Evolutionary conservation across 2,329 filamentous ascomycete species (phyloP), one percentile per base, ranked within the genome.

Genomic region (Diaporthe humulicola): DNA sequence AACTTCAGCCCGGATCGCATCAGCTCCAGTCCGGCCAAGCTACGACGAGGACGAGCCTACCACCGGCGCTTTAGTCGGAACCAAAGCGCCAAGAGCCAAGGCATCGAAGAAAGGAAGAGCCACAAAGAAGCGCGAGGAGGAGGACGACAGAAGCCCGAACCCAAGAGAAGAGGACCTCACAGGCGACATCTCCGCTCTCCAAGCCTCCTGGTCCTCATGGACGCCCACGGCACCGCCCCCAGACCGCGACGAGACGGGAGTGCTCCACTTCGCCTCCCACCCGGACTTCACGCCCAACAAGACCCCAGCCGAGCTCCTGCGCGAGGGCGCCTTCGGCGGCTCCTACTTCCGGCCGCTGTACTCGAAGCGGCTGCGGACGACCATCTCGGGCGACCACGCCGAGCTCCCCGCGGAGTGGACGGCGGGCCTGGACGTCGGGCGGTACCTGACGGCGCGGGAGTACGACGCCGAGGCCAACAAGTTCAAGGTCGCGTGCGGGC

Each of bases 401-500:
- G 86, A 88, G 70, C 78, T 90, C 0, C 88, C 87, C 0, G 33
- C 73, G 0, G 79, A 79, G 3, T 90, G 88, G 88, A 84, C 83
- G 1, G 70, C 79, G 2, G 84, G 83, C 0, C 79, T 90, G 4
- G 81, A 85, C 67, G 79, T 84, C 0, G 77, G 79, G 7, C 77
- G 74, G 30, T 87, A 84, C 75, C 81, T 90, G 14, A 85, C 83
- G 1, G 84, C 78, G 7, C 76, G 80, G 1, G 77, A 75, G 0
- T 90, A 90, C 79, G 81, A 88, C 61, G 77, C 87, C 0, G 85
- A 85, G 2, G 81, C 88, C 36, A 90, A 90, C 80, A 90, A 89
- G 77, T 89, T 84, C 80, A 86, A 86, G 73, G 88, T 89, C 4
- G 77, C 84, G 4, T 89, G 87, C 77, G 88, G 88, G 6, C 88